Conservation (phyloP, 306 rosid genomes). For the Castanea crenata region DNA sequence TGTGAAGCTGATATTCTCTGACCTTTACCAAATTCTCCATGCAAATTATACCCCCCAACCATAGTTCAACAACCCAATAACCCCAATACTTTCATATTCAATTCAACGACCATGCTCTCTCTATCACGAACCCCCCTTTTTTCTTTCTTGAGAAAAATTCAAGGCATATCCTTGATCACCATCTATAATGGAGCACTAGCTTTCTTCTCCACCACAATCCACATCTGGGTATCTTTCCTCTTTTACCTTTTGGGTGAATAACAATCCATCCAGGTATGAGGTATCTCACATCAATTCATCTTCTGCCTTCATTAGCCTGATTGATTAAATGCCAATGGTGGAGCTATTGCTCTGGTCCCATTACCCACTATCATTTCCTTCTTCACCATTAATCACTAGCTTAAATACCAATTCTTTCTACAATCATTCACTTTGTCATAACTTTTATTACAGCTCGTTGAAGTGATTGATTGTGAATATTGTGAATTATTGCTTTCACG, state of each 20-base stretch:
- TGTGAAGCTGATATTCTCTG: not conserved
- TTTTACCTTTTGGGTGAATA: not conserved
- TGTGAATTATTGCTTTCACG: too few species aligned
- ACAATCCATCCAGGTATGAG: not conserved
- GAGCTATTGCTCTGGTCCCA: not conserved
- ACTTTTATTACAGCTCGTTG: rapidly evolving
- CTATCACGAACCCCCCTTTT: not conserved
- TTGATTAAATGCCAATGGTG: too few species aligned
- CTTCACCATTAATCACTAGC: not conserved
- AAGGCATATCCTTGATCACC: not conserved
- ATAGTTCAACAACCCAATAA: not conserved
- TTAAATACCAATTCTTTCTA: too few species aligned
- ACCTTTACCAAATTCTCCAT: not conserved
- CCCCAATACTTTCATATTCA: not conserved
- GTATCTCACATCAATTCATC: too few species aligned
- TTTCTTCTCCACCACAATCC: not conserved
- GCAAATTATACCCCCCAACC: not conserved
- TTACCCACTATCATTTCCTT: not conserved
- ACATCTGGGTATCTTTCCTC: not conserved
- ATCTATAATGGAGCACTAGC: not conserved
- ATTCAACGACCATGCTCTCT: not conserved
- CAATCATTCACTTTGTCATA: too few species aligned
- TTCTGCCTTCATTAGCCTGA: too few species aligned
- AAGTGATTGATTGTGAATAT: too few species aligned
- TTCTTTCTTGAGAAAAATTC: not conserved